phyloP scores from a whole-genome alignment of 225 moss, liverwort and hornwort species.

The Pleurozium schreberi region DNA sequence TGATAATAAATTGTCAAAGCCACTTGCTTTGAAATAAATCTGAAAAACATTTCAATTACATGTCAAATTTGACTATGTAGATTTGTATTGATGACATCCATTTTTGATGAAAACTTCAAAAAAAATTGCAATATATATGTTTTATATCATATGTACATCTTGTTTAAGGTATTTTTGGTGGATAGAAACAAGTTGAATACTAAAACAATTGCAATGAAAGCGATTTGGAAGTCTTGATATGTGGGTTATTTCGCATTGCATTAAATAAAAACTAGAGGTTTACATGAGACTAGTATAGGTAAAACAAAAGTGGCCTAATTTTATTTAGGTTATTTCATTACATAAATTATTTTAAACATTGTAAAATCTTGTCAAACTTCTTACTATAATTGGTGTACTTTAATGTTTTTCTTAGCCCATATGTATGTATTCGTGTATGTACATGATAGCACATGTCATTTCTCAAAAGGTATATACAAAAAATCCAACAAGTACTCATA shows the following conservation, averaged over 20 bases:
- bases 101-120: neutral
- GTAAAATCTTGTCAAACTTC: neutral
- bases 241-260: fast-evolving
- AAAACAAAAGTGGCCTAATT: neutral
- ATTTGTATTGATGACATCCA: neutral
- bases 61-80: fast-evolving
- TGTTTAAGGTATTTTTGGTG: neutral
- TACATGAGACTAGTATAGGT: neutral
- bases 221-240: neutral
- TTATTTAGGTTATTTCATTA: neutral
- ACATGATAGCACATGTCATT: no score
- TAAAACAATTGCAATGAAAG: neutral
- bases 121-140: no score
- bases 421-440: neutral
- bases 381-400: neutral
- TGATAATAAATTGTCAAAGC: neutral
- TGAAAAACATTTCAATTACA: neutral
- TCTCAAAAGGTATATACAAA: neutral
- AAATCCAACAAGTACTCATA: fast-evolving
- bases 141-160: neutral
- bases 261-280: neutral
- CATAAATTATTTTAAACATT: neutral
- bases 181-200: neutral
- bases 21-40: neutral
- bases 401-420: neutral